A percentile compares a stretch with the other conserved stretches of the same genome.
phyloP scores from a whole-genome alignment of 495 filamentous ascomycete genomes.

The Aspergillus steynii region DNA sequence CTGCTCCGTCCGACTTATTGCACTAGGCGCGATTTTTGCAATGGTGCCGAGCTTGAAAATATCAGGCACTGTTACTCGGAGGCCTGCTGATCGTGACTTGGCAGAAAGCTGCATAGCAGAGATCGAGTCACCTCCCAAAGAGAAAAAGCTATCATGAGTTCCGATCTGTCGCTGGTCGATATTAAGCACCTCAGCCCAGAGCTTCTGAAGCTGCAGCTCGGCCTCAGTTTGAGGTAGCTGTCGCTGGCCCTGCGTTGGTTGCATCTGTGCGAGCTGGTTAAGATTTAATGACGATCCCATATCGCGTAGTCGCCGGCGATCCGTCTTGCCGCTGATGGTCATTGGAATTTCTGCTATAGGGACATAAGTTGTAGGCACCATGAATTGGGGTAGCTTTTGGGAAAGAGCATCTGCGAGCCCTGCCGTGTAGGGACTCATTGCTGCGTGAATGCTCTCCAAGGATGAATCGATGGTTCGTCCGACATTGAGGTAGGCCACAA shows the following conservation, averaged over 20 bases:
- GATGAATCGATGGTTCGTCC: background rate
- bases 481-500: background rate
- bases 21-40: background rate
- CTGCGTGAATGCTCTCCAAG: background rate
- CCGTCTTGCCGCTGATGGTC: constrained; percentile 50
- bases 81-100: constrained; percentile 30
- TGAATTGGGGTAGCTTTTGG: constrained; percentile 38
- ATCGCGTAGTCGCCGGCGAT: constrained; percentile 45
- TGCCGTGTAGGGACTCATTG: background rate
- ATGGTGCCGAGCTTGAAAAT: constrained; percentile 31
- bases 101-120: constrained; percentile 55
- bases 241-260: constrained; percentile 9
- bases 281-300: constrained; percentile 11
- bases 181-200: constrained; percentile 36
- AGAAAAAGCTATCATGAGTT: constrained; percentile 51
- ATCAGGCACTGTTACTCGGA: constrained; percentile 44
- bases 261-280: constrained; percentile 9
- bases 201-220: constrained; percentile 28
- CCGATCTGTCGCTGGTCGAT: constrained; percentile 30
- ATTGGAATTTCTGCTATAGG: constrained; percentile 48
- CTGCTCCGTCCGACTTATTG: background rate
- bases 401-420: constrained; percentile 13
- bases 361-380: constrained; percentile 54
- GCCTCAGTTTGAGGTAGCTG: constrained; percentile 9
- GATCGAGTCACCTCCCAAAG: constrained; percentile 58